A percentile compares a stretch with the other conserved stretches of the same genome.
Evolutionary conservation across 2,329 filamentous ascomycete genomes (phyloP).

Genomic region (Aspergillus sojae): DNA sequence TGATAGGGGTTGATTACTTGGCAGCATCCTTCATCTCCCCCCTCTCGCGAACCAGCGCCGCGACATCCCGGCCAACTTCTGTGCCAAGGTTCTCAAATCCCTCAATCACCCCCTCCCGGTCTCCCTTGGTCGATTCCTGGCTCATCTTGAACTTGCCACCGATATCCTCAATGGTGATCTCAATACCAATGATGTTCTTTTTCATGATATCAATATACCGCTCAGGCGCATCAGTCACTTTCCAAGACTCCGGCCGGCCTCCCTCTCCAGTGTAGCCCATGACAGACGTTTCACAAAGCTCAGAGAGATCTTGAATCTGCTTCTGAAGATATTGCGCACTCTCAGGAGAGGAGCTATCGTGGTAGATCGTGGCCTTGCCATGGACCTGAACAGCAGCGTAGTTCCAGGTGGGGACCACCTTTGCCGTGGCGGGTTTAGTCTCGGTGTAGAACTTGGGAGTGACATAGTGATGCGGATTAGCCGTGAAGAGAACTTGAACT

Average conservation of each 20-base stretch:
- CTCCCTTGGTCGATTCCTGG: slow-evolving; percentile 59
- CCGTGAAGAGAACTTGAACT: slow-evolving; percentile 66
- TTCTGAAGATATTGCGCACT: slow-evolving; percentile 54
- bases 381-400: slow-evolving; percentile 68
- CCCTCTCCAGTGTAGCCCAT: slow-evolving; percentile 58
- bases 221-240: slow-evolving; percentile 61
- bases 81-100: slow-evolving; percentile 55
- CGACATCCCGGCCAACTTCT: slow-evolving; percentile 39
- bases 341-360: slow-evolving; percentile 50
- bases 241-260: slow-evolving; percentile 59
- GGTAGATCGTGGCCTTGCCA: slow-evolving; percentile 58
- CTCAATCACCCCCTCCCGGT: slow-evolving; percentile 59
- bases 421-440: slow-evolving; percentile 65
- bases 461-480: slow-evolving; percentile 63
- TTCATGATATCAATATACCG: slow-evolving; percentile 60
- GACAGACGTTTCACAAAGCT: slow-evolving; percentile 54
- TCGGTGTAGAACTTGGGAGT: slow-evolving; percentile 69
- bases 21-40: slow-evolving; percentile 24
- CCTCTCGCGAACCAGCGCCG: slow-evolving; percentile 36
- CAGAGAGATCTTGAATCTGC: slow-evolving; percentile 47
- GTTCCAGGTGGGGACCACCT: slow-evolving; percentile 73
- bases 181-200: slow-evolving; percentile 63
- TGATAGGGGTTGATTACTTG: background rate
- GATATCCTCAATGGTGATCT: slow-evolving; percentile 58
- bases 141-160: slow-evolving; percentile 70